Base-by-base conservation (phyloP, 2,329 filamentous ascomycete species). In the Calonectria pteridis region DNA sequence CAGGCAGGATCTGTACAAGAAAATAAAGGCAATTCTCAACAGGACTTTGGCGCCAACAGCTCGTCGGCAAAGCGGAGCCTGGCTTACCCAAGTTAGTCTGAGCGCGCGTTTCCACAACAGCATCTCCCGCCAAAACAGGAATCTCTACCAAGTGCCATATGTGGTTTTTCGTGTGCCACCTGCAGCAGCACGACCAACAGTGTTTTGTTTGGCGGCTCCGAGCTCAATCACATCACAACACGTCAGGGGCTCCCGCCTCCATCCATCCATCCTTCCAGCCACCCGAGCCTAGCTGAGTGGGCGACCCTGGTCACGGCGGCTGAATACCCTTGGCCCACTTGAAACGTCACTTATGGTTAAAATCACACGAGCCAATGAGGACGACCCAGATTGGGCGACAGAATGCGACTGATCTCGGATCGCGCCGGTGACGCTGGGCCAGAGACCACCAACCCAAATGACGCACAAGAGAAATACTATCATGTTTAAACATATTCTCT, bases 281-380 rank as follows among this genome's bases (percentile, higher is more conserved):
- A 55, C 51, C 50, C 23, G 50, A 53, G 13, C 50, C 28, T 31
- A 11, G 51, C n/a, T 33, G 29, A 20, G 28, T 28, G 26, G 33
- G 18, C 9, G 9, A 33, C 40, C 62, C 37, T 49, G 29, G 51
- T 55, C 51, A 18, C 51, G 33, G 51, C 53, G 53, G 53, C 53
- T 58, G 53, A 58, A 58, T 58, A 58, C 20, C 53, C 53, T 16
- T 58, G 53, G 53, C 53, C 53, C 53, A 58, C 31, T 58, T 58
- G 53, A 58, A 58, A 58, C 53, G 53, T 33, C 53, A 58, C 20
- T 35, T 58, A 58, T 58, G 53, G 53, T 58, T 58, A 58, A 58
- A 58, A 9, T n/a, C 31, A 23, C 53, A 31, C 31, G 10, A 16
- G 29, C n/a, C 31, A 28, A 28, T 35, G 23, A 14, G 43, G 33